These are phyloP conservation scores for Hygrocybe punicea DNA, from an alignment of 768 basidiomycete genomes.

Conservation along the genomic window DNA sequence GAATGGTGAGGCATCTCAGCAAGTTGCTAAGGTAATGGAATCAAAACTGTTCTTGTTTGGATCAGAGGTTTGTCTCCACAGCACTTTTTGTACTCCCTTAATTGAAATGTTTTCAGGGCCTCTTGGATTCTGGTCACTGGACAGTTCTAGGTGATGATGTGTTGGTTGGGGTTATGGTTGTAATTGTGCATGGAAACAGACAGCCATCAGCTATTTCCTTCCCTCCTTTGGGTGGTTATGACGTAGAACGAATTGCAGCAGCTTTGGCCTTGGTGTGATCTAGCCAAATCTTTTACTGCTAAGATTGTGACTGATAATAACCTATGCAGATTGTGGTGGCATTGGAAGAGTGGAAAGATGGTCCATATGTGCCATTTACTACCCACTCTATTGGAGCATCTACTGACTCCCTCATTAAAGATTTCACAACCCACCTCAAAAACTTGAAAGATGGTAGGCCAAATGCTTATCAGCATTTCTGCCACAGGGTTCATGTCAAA, in stretches of 20 bases:
- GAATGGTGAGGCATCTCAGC: no score
- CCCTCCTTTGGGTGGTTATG: not conserved
- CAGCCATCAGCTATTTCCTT: not conserved
- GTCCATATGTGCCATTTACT: not conserved
- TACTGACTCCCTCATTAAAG: no score
- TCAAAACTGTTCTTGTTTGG: not conserved
- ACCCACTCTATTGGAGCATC: no score
- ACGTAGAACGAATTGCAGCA: not conserved
- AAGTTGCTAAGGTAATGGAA: not conserved
- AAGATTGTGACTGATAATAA: not conserved
- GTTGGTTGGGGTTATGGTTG: not conserved
- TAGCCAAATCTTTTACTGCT: not conserved
- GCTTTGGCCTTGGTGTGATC: not conserved
- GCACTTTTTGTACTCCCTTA: not conserved
- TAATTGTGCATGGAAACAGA: not conserved
- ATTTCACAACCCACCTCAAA: no score
- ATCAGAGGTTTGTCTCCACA: not conserved
- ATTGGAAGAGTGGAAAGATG: not conserved
- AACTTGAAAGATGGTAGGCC: no score
- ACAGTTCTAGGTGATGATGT: not conserved
- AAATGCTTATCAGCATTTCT: no score
- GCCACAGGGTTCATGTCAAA: no score
- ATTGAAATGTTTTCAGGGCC: not conserved
- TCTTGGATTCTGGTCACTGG: not conserved
- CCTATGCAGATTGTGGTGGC: not conserved